These are phyloP conservation scores for Scheffersomyces parashehatae DNA, from an alignment of 1,139 yeast species.

Conservation along the genomic window DNA sequence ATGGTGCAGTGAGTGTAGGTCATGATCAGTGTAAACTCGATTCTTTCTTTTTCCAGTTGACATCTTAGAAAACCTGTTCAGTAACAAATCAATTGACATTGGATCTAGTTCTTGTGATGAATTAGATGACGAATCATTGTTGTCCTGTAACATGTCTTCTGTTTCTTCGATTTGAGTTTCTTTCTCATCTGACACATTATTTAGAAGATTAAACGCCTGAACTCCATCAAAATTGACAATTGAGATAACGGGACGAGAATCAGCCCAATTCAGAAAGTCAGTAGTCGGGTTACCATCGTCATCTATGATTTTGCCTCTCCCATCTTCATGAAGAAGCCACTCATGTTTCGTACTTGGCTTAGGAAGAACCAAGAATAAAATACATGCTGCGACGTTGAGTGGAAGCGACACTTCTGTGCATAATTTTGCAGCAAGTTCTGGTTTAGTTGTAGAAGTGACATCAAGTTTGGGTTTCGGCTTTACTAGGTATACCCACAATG, in stretches of 20 bases:
- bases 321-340: not conserved
- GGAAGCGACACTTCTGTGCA: no score
- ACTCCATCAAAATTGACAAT: not conserved
- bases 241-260: not conserved
- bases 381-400: no score
- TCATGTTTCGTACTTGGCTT: not conserved
- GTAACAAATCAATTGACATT: not conserved
- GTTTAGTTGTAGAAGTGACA: no score
- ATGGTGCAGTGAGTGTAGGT: not conserved
- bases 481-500: conserved; percentile 17
- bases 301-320: not conserved
- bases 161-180: not conserved
- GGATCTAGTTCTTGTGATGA: not conserved
- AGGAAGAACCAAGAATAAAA: not conserved
- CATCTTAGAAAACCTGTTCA: not conserved
- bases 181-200: not conserved
- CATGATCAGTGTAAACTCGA: conserved; percentile 5
- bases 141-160: not conserved
- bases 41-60: not conserved
- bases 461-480: conserved; percentile 1
- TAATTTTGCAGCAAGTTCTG: no score
- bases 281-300: not conserved
- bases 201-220: not conserved
- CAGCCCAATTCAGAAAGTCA: not conserved
- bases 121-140: not conserved